phyloP scores from a whole-genome alignment of 2,329 filamentous ascomycete genomes.

The Cladosporium sp. region DNA sequence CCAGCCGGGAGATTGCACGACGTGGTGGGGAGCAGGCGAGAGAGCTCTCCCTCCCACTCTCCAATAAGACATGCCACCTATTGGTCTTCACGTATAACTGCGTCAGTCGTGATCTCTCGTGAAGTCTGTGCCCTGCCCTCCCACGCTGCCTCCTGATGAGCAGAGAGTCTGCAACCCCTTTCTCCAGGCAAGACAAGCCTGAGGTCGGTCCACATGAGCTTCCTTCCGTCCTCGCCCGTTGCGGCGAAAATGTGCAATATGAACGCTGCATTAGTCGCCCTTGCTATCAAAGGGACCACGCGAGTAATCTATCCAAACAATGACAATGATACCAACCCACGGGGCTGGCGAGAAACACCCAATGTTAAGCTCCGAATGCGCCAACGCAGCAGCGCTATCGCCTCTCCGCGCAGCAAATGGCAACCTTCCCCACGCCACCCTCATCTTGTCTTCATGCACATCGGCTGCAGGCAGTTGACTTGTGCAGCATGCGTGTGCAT shows the following conservation, averaged over 20 bases:
- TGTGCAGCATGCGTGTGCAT: constrained; percentile 13
- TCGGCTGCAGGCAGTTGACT: constrained; percentile 17
- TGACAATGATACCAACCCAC: not conserved
- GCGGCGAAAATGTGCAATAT: constrained; percentile 2
- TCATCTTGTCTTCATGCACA: constrained; percentile 15
- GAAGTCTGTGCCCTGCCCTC: not conserved
- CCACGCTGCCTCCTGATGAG: constrained; percentile 6
- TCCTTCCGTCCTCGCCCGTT: constrained; percentile 4
- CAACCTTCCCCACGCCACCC: constrained; percentile 20
- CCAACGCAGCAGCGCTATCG: constrained; percentile 15
- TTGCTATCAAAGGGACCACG: not conserved
- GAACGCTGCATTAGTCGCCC: not conserved
- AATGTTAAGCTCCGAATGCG: constrained; percentile 1
- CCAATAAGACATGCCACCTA: constrained; percentile 19
- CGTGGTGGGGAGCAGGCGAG: constrained; percentile 6
- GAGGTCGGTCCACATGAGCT: constrained; percentile 8
- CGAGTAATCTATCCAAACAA: not conserved
- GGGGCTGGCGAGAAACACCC: constrained; percentile 10
- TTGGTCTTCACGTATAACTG: constrained; percentile 17
- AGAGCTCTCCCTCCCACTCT: constrained; percentile 2
- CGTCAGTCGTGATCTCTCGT: constrained; percentile 16
- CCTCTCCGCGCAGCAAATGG: constrained; percentile 13
- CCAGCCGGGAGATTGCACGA: constrained; percentile 18
- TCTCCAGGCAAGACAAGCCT: constrained; percentile 12
- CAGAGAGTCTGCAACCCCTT: constrained; percentile 18